These are phyloP conservation scores for Mortierella sp. DNA, from an alignment of 371 early-diverging fungal genomes.

Conservation along the genomic window DNA sequence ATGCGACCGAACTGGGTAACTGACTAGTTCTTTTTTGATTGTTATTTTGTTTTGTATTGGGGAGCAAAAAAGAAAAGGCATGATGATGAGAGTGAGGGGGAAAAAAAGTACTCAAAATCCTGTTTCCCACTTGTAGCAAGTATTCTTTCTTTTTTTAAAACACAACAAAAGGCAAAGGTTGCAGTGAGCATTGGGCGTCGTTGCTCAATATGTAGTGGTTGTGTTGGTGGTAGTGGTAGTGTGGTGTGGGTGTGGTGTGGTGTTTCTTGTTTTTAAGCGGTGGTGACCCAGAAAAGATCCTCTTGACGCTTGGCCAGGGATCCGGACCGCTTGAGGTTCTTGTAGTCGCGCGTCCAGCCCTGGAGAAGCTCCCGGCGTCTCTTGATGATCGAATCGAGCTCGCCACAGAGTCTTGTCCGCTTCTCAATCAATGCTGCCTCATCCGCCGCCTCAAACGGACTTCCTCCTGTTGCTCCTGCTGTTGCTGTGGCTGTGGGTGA, in stretches of 20 bases:
- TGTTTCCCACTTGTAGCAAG: not conserved
- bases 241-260: conserved; percentile 1
- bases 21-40: conserved; percentile 5
- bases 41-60: not conserved
- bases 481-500: conserved; percentile 7
- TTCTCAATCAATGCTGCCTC: conserved; percentile 32
- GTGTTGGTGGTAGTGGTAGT: no score
- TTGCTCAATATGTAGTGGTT: no score
- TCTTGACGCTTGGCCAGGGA: conserved; percentile 50
- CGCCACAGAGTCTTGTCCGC: conserved; percentile 28
- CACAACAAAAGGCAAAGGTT: not conserved
- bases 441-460: not conserved
- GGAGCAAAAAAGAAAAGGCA: not conserved
- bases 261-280: conserved; percentile 28
- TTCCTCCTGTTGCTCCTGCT: not conserved
- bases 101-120: not conserved
- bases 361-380: conserved; percentile 50
- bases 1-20: conserved; percentile 10
- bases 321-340: conserved; percentile 53
- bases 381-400: conserved; percentile 38
- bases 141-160: conserved; percentile 3
- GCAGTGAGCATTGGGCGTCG: conserved; percentile 12
- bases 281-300: conserved; percentile 50
- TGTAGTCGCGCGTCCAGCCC: conserved; percentile 56
- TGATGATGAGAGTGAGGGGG: not conserved